Evolutionary conservation across 2,329 filamentous ascomycete genomes (phyloP).

Genomic region (Trichoderma sp.): DNA sequence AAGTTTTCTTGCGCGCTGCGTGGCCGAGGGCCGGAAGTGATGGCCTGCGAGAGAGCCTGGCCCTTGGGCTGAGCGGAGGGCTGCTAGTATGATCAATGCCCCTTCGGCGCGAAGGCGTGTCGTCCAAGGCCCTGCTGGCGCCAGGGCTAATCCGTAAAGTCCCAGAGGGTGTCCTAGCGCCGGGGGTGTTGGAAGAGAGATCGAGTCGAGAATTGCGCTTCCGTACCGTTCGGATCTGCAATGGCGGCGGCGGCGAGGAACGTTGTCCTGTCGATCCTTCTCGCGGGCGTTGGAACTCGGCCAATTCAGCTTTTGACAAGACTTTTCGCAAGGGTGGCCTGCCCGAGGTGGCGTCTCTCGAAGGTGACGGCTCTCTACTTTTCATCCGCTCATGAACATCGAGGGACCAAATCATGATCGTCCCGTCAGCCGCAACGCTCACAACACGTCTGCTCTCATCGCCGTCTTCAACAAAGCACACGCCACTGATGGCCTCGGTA

Average conservation of each 20-base stretch:
- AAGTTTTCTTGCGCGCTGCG: constrained; percentile 50
- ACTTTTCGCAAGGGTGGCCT: constrained; percentile 80
- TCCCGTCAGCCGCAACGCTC: constrained; percentile 75
- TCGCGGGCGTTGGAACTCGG: constrained; percentile 65
- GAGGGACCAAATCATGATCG: constrained; percentile 75
- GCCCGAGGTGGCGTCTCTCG: constrained; percentile 51
- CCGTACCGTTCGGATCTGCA: constrained; percentile 53
- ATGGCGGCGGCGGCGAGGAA: constrained; percentile 34
- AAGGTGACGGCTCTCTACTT: constrained; percentile 54
- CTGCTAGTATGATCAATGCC: constrained; percentile 46
- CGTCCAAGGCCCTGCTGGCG: constrained; percentile 40
- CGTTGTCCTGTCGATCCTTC: constrained; percentile 45
- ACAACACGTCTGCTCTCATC: constrained; percentile 60
- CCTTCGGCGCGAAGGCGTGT: constrained; percentile 49
- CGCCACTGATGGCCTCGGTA: constrained; percentile 87
- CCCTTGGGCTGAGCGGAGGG: constrained; percentile 51
- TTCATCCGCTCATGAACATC: constrained; percentile 49
- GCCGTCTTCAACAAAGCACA: constrained; percentile 65
- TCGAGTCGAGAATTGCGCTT: constrained; percentile 55
- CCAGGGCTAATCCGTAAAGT: constrained; percentile 43
- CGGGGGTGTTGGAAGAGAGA: constrained; percentile 35
- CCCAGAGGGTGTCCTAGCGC: constrained; percentile 41
- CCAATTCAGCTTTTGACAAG: constrained; percentile 81
- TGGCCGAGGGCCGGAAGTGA: constrained; percentile 52
- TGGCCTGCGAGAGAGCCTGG: constrained; percentile 48